Evolutionary conservation across 2,329 filamentous ascomycete genomes (phyloP).

Genomic region (Westerdykella ornata): DNA sequence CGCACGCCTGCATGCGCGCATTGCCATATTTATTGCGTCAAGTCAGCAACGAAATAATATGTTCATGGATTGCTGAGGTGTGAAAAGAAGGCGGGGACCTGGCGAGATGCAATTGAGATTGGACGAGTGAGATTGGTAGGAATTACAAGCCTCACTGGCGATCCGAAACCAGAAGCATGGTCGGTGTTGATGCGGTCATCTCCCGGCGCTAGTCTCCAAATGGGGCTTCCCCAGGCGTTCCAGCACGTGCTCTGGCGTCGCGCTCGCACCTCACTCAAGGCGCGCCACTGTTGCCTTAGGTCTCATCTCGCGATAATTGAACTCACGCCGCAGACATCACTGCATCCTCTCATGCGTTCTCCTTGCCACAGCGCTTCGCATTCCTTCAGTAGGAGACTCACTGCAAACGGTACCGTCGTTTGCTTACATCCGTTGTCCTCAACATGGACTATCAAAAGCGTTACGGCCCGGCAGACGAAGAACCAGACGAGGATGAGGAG

Average conservation of each 20-base stretch:
- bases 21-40: constrained; percentile 34
- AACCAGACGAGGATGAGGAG: constrained; percentile 59
- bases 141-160: neutral
- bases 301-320: neutral
- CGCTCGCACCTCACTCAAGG: neutral
- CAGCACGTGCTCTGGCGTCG: neutral
- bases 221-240: neutral
- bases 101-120: no score
- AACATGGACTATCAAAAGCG: constrained; percentile 31
- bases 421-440: neutral
- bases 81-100: constrained; percentile 4
- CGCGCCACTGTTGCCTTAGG: neutral
- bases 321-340: neutral
- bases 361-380: no score
- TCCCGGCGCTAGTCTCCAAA: neutral
- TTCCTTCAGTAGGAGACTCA: no score
- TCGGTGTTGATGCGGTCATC: neutral
- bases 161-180: neutral
- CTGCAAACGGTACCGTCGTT: no score
- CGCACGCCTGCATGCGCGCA: constrained; percentile 31
- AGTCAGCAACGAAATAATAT: constrained; percentile 1
- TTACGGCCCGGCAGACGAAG: constrained; percentile 42
- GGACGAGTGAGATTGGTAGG: no score
- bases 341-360: neutral
- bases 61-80: no score